Conservation (phyloP, 495 filamentous ascomycete genomes). For the Rhypophila decipiens region DNA sequence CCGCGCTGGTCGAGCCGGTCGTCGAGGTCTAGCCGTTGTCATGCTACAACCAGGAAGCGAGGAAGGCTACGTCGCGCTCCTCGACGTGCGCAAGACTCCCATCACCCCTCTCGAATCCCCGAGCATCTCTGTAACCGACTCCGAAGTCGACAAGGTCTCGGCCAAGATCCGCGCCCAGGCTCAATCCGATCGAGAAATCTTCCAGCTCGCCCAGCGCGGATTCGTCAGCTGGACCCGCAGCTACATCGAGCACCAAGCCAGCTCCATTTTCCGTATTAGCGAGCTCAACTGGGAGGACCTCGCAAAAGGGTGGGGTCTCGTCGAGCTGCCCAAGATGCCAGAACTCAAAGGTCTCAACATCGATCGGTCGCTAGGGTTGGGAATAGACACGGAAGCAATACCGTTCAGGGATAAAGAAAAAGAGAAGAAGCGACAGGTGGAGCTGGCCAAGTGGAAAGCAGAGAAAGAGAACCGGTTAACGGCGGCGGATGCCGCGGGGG, state of each 20-base stretch:
- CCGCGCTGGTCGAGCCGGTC: slow-evolving; percentile 83
- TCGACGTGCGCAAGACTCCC: slow-evolving; percentile 85
- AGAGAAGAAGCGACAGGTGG: slow-evolving; percentile 62
- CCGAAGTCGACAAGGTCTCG: slow-evolving; percentile 47
- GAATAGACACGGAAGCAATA: slow-evolving; percentile 63
- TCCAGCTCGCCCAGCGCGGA: slow-evolving; percentile 81
- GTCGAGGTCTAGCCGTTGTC: slow-evolving; percentile 75
- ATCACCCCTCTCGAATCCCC: slow-evolving; percentile 56
- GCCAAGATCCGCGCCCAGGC: slow-evolving; percentile 55
- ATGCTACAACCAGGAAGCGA: slow-evolving; percentile 78
- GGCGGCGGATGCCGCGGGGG: slow-evolving; percentile 31
- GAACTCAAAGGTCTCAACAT: slow-evolving; percentile 67
- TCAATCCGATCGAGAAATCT: slow-evolving; percentile 66
- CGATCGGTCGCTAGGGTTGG: slow-evolving; percentile 71
- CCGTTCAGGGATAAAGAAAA: slow-evolving; percentile 72
- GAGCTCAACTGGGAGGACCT: slow-evolving; percentile 81
- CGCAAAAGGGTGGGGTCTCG: slow-evolving; percentile 69
- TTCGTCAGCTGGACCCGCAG: slow-evolving; percentile 90
- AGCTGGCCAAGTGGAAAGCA: slow-evolving; percentile 25
- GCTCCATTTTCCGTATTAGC: slow-evolving; percentile 78
- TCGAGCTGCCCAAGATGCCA: slow-evolving; percentile 91
- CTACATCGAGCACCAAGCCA: slow-evolving; percentile 86
- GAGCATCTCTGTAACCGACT: slow-evolving; percentile 41
- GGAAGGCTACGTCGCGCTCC: slow-evolving; percentile 81
- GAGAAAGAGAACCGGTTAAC: slow-evolving; percentile 30